phyloP scores from a whole-genome alignment of 2,329 filamentous ascomycete species.

The Didymella exigua region DNA sequence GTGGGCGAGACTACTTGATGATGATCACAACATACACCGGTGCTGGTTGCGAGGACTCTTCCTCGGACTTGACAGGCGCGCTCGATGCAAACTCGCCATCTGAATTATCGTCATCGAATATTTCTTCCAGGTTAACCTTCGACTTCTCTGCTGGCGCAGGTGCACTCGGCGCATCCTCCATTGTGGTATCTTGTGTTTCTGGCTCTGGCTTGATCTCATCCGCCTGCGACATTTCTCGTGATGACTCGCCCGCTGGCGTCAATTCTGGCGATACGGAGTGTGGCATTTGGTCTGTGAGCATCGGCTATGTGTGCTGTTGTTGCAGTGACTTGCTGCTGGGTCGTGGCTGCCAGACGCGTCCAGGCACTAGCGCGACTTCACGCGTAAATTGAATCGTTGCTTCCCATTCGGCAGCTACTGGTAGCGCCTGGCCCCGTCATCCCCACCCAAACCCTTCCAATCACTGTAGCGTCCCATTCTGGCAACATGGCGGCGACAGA shows the following conservation, averaged over 20 bases:
- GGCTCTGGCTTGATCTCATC: constrained; percentile 35
- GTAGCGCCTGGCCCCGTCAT: constrained; percentile 12
- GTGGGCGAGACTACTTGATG: neutral
- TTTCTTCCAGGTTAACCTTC: constrained; percentile 58
- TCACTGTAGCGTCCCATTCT: constrained; percentile 12
- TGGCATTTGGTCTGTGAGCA: constrained; percentile 47
- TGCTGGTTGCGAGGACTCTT: constrained; percentile 47
- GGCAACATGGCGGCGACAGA: constrained; percentile 29
- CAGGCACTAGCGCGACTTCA: constrained; percentile 26
- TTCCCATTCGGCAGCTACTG: constrained; percentile 1
- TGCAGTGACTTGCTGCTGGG: neutral
- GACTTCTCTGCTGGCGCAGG: constrained; percentile 32
- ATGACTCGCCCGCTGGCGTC: constrained; percentile 48
- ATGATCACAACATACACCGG: constrained; percentile 43
- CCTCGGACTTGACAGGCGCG: constrained; percentile 53
- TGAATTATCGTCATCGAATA: constrained; percentile 64
- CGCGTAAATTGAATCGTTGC: constrained; percentile 23
- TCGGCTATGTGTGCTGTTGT: constrained; percentile 6
- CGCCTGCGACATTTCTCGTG: constrained; percentile 48
- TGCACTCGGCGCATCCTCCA: constrained; percentile 39
- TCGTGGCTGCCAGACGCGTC: constrained; percentile 19
- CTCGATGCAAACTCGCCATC: constrained; percentile 65
- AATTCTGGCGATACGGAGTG: constrained; percentile 52
- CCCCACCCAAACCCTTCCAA: constrained; percentile 15
- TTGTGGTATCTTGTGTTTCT: constrained; percentile 38